A percentile compares a stretch with the other conserved stretches of the same genome.
These are phyloP conservation scores for Sphagnum magellanicum DNA, from an alignment of 228 moss, liverwort and hornwort genomes.

Conservation along the genomic window DNA sequence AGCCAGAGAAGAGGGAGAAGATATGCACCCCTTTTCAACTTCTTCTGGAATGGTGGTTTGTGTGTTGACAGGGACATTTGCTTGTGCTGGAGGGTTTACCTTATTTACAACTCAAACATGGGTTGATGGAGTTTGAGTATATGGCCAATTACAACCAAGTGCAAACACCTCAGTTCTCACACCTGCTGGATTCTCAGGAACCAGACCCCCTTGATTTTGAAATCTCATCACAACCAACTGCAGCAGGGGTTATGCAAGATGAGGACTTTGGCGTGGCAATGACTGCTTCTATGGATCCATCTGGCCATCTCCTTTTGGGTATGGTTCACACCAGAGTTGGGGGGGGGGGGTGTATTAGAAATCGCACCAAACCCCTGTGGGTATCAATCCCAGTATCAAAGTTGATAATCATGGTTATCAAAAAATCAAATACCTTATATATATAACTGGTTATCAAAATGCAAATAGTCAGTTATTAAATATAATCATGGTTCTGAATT, in stretches of 20 bases:
- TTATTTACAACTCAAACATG: slow-evolving; percentile 59
- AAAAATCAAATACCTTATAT: no score
- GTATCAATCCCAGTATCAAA: no score
- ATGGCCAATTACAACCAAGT: slow-evolving; percentile 26
- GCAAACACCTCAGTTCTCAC: slow-evolving; percentile 9
- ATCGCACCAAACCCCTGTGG: no score
- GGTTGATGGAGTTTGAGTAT: slow-evolving; percentile 93
- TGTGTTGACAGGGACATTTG: slow-evolving; percentile 65
- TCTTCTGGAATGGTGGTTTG: no score
- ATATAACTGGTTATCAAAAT: no score
- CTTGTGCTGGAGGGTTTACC: slow-evolving; percentile 64
- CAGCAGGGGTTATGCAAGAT: slow-evolving; percentile 6
- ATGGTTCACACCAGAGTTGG: background rate
- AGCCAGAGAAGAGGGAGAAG: no score
- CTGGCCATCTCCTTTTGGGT: slow-evolving; percentile 91
- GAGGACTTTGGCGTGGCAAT: slow-evolving; percentile 51
- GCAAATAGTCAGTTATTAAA: rapidly evolving
- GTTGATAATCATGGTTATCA: no score
- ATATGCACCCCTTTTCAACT: no score
- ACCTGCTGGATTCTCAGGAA: slow-evolving; percentile 11
- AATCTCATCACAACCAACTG: slow-evolving; percentile 6
- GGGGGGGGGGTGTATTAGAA: no score
- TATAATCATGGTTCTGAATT: no score
- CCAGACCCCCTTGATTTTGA: slow-evolving; percentile 9
- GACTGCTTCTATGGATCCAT: slow-evolving; percentile 72